Evolutionary conservation across 352 stramenopile species (phyloP).

Genomic region (Globisporangium acanthophoron): DNA sequence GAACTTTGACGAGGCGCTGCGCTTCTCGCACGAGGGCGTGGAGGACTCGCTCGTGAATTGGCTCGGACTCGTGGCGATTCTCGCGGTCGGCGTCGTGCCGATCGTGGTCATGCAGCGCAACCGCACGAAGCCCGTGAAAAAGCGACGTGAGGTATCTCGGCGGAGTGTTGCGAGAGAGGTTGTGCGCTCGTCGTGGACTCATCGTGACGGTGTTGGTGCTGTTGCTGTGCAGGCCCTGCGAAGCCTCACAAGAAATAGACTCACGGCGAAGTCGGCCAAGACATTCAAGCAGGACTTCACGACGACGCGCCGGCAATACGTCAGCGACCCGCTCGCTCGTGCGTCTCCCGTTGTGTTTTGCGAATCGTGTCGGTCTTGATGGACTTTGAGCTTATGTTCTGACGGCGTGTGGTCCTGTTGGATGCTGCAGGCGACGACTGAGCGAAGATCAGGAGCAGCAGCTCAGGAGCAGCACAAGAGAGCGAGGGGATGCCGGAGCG

Average conservation of each 20-base stretch:
- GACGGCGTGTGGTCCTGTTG: background rate
- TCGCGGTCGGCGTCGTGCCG: constrained; percentile 44
- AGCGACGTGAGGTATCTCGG: constrained; percentile 58
- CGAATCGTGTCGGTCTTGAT: too few relatives aligned
- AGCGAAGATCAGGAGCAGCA: background rate
- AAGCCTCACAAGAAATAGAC: constrained; percentile 74
- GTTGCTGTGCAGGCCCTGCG: constrained; percentile 32
- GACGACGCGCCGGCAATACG: constrained; percentile 43
- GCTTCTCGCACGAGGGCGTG: constrained; percentile 56
- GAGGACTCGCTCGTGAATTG: constrained; percentile 73
- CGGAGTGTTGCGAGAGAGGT: background rate
- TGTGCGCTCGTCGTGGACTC: background rate
- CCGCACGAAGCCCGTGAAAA: constrained; percentile 64
- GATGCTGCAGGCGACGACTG: background rate
- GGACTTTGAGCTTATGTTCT: background rate
- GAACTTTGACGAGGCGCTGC: constrained; percentile 74
- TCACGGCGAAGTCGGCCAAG: constrained; percentile 51
- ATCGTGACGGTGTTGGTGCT: background rate
- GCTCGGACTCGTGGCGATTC: constrained; percentile 51
- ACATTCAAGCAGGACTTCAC: constrained; percentile 40
- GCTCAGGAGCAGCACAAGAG: background rate
- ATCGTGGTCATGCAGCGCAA: constrained; percentile 74
- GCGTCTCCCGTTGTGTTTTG: background rate
- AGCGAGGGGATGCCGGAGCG: background rate
- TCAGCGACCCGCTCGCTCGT: constrained; percentile 35